These are phyloP conservation scores for Parmelia sp. DNA, from an alignment of 495 filamentous ascomycete genomes.

Conservation along the genomic window DNA sequence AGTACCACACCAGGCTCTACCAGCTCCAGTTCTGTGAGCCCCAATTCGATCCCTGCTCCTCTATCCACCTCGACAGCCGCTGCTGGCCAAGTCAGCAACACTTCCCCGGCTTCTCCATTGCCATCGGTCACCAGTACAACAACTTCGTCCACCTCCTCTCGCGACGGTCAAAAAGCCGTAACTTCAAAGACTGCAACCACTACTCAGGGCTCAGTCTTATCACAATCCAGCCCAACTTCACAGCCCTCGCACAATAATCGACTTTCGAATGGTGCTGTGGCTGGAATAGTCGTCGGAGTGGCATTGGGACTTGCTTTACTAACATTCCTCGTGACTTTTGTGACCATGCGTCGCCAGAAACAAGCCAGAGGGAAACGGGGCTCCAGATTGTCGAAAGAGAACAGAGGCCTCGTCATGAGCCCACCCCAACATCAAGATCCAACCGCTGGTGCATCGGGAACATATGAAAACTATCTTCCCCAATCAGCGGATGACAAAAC, in stretches of 20 bases:
- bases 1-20: not conserved
- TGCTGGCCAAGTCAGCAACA: not conserved
- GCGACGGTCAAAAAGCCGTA: not conserved
- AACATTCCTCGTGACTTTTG: constrained; percentile 28
- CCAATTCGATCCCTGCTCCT: not conserved
- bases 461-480: constrained; percentile 18
- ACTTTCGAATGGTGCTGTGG: constrained; percentile 28
- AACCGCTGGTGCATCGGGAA: not conserved
- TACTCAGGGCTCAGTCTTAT: not conserved
- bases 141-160: not conserved
- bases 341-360: constrained; percentile 24
- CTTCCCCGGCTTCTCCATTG: not conserved
- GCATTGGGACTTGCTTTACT: constrained; percentile 30
- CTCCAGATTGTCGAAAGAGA: not conserved
- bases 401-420: not conserved
- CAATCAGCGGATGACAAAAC: constrained; percentile 27
- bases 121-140: not conserved
- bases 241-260: not conserved
- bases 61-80: not conserved
- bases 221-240: not conserved
- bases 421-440: not conserved
- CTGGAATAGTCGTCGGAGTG: constrained; percentile 32
- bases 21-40: not conserved
- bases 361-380: not conserved
- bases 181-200: not conserved